Percentiles rank a stretch among this genome's conserved stretches.
phyloP scores from a whole-genome alignment of 352 stramenopile species.

The Globisporangium middletonii region DNA sequence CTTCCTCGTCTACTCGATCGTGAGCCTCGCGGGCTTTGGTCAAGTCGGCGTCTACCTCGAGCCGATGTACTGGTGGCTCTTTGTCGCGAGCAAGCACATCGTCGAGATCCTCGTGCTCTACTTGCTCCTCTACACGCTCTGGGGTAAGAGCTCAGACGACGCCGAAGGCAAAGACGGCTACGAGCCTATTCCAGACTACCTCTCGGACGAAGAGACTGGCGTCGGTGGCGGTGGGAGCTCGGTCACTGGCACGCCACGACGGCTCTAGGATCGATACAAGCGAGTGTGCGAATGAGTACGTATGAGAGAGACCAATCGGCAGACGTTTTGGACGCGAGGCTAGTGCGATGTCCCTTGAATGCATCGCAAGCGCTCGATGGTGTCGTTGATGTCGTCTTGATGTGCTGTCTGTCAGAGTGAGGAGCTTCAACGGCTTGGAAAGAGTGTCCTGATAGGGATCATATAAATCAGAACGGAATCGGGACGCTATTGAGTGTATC shows the following conservation, averaged over 20 bases:
- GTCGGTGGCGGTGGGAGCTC: neutral
- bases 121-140: conserved; percentile 94
- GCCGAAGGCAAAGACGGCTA: conserved; percentile 68
- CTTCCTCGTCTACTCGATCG: conserved; percentile 82
- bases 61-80: conserved; percentile 88
- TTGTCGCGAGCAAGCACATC: conserved; percentile 91
- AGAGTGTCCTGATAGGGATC: too few relatives aligned
- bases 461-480: too few relatives aligned
- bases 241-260: conserved; percentile 8
- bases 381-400: too few relatives aligned
- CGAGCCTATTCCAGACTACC: conserved; percentile 65
- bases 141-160: conserved; percentile 69
- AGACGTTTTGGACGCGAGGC: too few relatives aligned
- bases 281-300: too few relatives aligned
- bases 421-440: too few relatives aligned
- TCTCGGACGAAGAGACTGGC: conserved; percentile 44
- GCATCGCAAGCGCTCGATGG: too few relatives aligned
- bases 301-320: too few relatives aligned
- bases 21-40: conserved; percentile 86
- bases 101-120: conserved; percentile 92
- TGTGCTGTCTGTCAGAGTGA: too few relatives aligned
- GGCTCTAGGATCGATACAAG: neutral
- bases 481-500: too few relatives aligned
- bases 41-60: conserved; percentile 82
- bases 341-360: too few relatives aligned